phyloP scores from a whole-genome alignment of 345 rosid species.

The Dipteronia dyeriana region DNA sequence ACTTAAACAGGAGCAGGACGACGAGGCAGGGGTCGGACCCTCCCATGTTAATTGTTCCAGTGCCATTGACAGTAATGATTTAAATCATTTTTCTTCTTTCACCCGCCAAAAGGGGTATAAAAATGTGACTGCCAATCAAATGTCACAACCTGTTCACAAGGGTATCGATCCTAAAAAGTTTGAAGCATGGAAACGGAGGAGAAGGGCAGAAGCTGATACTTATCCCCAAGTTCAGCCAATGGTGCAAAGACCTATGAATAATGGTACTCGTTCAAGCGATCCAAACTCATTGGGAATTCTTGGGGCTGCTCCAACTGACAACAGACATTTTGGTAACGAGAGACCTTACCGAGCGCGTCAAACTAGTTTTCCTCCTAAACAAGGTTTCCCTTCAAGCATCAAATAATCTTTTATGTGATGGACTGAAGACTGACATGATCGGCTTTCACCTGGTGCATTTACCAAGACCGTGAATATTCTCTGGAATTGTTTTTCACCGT shows the following conservation, averaged over 20 bases:
- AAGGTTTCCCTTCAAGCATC: constrained; percentile 54
- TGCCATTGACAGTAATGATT: constrained; percentile 39
- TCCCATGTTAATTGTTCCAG: constrained; percentile 67
- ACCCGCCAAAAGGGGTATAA: constrained; percentile 53
- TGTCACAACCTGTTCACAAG: constrained; percentile 50
- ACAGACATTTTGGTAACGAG: constrained; percentile 44
- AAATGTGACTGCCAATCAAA: constrained; percentile 45
- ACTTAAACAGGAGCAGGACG: constrained; percentile 76
- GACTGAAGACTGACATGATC: constrained; percentile 20
- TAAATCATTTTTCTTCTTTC: constrained; percentile 42
- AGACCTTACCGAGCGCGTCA: constrained; percentile 63
- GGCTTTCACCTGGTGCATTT: constrained; percentile 26
- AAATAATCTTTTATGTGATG: constrained; percentile 24
- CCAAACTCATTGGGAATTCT: constrained; percentile 90
- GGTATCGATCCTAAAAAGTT: constrained; percentile 70
- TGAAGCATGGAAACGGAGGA: constrained; percentile 90
- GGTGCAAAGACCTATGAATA: constrained; percentile 41
- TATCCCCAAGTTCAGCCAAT: constrained; percentile 46
- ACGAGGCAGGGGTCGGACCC: constrained; percentile 72
- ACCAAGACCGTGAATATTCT: constrained; percentile 27
- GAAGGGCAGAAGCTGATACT: constrained; percentile 63
- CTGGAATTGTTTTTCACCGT: constrained; percentile 41
- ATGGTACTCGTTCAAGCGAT: constrained; percentile 47
- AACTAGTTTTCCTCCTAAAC: constrained; percentile 64
- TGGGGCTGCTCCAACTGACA: constrained; percentile 87